Base-by-base conservation (phyloP, 805 yeast genomes). In the Lachancea thermotolerans region DNA sequence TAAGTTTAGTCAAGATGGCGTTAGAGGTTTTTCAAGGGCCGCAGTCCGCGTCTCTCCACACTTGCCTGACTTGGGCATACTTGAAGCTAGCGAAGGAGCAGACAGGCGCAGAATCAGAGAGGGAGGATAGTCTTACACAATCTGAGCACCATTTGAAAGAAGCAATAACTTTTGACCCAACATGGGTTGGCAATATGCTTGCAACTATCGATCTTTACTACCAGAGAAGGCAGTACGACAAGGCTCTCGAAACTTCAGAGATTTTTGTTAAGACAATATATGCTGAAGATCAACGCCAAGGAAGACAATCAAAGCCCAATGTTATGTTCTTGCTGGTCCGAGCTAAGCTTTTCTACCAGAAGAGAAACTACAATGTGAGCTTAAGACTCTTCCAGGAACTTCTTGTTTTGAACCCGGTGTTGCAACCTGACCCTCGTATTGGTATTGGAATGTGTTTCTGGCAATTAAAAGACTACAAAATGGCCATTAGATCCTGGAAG, bases 381-480 rank as follows among this genome's bases (percentile, higher is more conserved):
- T 73, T 93, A 56, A 82, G 82, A 60, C 63, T 85, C 29, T 93
- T 86, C 66, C 99, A 93, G 70, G 85, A 83, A 51, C 81, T 85
- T 7, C 70, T 93, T 52, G 73, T 82, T 30, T 71, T 81, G 41
- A 82, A 88, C 50, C 97, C 97, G 2, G 61, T 83, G 32, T 68
- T 84, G 54, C 76, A 77, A 54, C 97, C 98, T 4, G 97, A 91
- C 67, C 95, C 97, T 15, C 74, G 99, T 64, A 75, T 93, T 49
- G 99, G 98, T 27, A 79, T 91, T 49, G 99, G 99, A 31, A 69
- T 93, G 52, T 90, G 97, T 64, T 91, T 82, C 60, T 93, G 97
- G 97, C 78, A 78, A 49, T 69, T 93, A 49, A 83, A 83, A 42
- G 95, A 87, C 62, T 76, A 78, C 51, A 75, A 75, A 42, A 75